phyloP scores from a whole-genome alignment of 768 basidiomycete genomes.

The Leccinum uliginosum region DNA sequence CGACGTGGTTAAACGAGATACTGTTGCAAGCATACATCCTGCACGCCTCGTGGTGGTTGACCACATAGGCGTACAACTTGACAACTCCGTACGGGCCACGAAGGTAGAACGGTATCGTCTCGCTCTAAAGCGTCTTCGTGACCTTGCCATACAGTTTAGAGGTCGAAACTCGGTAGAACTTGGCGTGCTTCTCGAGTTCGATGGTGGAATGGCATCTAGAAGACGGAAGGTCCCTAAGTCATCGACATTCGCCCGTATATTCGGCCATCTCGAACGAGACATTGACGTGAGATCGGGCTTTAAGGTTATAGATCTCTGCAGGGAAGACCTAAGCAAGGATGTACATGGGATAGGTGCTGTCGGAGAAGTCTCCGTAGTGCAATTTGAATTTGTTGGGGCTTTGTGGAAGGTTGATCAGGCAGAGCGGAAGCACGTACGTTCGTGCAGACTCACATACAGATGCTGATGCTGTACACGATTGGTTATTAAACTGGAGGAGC shows the following conservation, averaged over 20 bases:
- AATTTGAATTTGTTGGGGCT: slow-evolving; percentile 75
- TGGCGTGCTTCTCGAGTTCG: slow-evolving; percentile 87
- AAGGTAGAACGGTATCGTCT: slow-evolving; percentile 98
- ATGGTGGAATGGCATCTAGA: slow-evolving; percentile 93
- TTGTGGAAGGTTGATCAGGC: slow-evolving; percentile 22
- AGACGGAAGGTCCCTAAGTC: slow-evolving; percentile 92
- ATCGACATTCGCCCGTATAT: slow-evolving; percentile 97
- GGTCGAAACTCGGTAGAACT: slow-evolving; percentile 97
- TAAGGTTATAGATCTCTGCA: slow-evolving; percentile 96
- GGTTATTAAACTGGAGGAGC: slow-evolving; percentile 97
- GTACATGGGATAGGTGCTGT: slow-evolving; percentile 96
- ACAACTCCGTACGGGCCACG: slow-evolving; percentile 95
- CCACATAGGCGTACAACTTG: slow-evolving; percentile 85
- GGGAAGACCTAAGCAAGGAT: slow-evolving; percentile 94
- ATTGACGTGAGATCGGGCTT: slow-evolving; percentile 97
- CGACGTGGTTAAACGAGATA: slow-evolving; percentile 97
- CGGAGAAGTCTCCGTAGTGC: slow-evolving; percentile 91
- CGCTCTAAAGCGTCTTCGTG: slow-evolving; percentile 89
- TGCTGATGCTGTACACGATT: slow-evolving; percentile 89
- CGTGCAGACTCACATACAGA: slow-evolving; percentile 91
- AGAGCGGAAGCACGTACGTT: slow-evolving; percentile 50
- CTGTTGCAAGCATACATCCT: slow-evolving; percentile 97
- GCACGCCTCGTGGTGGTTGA: slow-evolving; percentile 93
- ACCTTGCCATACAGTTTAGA: slow-evolving; percentile 98
- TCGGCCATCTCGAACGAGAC: slow-evolving; percentile 99